phyloP scores from a whole-genome alignment of 2,329 filamentous ascomycete species.

The Pseudogymnoascus verrucosus region DNA sequence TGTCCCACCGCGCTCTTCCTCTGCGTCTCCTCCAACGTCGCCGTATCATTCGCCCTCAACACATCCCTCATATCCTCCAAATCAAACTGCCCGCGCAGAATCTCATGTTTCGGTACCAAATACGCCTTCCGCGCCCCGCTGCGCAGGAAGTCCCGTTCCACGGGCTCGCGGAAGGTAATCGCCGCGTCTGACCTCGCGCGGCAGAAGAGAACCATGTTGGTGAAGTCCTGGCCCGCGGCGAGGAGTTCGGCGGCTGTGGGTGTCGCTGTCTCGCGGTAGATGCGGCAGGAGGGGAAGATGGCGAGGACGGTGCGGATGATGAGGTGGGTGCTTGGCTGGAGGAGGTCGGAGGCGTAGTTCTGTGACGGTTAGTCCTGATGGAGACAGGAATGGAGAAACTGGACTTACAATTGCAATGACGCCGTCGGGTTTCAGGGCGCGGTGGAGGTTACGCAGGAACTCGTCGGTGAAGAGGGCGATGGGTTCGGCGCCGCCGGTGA shows the following conservation, averaged over 20 bases:
- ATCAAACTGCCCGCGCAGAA: conserved; percentile 34
- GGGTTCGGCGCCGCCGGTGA: conserved; percentile 91
- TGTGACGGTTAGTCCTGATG: conserved; percentile 29
- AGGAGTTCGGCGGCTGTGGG: conserved; percentile 41
- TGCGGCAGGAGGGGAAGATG: conserved; percentile 82
- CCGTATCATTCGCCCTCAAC: conserved; percentile 55
- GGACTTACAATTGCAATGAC: conserved; percentile 74
- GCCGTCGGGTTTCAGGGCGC: conserved; percentile 68
- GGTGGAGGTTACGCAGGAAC: conserved; percentile 64
- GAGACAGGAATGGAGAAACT: neutral
- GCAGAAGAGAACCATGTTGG: conserved; percentile 96
- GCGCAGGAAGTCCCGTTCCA: conserved; percentile 58
- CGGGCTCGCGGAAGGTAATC: conserved; percentile 60
- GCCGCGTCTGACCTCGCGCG: conserved; percentile 32
- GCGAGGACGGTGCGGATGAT: conserved; percentile 73
- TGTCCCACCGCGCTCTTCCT: conserved; percentile 71
- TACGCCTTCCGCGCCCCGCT: conserved; percentile 64
- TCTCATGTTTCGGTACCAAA: conserved; percentile 64
- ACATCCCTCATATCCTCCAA: conserved; percentile 35
- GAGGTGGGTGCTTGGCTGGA: conserved; percentile 65
- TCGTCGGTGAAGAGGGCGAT: conserved; percentile 78
- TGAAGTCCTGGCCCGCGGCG: conserved; percentile 59
- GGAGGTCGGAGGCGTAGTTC: conserved; percentile 93
- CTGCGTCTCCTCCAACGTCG: conserved; percentile 62
- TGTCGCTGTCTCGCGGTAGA: conserved; percentile 71